Evolutionary conservation across 2,329 filamentous ascomycete species (phyloP), one percentile per base, ranked within the genome.

Genomic region (Cytospora chrysosperma): DNA sequence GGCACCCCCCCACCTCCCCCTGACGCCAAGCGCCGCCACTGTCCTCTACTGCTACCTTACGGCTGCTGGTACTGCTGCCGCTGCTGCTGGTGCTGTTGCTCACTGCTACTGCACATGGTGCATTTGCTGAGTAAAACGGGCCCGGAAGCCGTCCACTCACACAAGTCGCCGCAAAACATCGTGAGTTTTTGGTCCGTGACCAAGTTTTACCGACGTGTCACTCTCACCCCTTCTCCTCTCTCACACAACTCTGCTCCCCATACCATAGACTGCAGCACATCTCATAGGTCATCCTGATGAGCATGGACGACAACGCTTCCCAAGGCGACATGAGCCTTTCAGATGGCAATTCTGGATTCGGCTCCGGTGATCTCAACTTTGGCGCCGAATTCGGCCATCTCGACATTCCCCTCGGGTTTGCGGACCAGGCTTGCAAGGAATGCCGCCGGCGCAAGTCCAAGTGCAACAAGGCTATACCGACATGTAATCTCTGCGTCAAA

Each of bases 391-490:
- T 65, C 65, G 65, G 62, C 56, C 62, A 64, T 40, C 65, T 65
- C 63, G 63, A 65, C 59, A 65, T 57, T 47, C 60, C 62, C 13
- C 62, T 67, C n/a, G 65, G 65, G 32, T 65, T 63, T 43, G 62
- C 65, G 4, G 75, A 76, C 43, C 75, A 77, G 67, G 73, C 75
- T 9, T 77, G 75, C 70, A 77, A 76, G 64, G 77, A 79, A 67
- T 79, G 77, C 62, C 72, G 75, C 21, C 70, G 77, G 30, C 67
- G 76, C 40, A 79, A 78, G 68, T 74, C 76, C 15, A 72, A 75
- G 52, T 78, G 77, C 66, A 74, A 78, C 61, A 70, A 72, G 47
- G 70, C 70, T 4, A 70, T 78, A 32, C 77, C 77, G 13, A 75
- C 71, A 4, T 79, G 77, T 64, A 71, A 73, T 47, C 69, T 76